Evolutionary conservation across 805 yeast genomes (phyloP).

Genomic region (Kluyveromyces lactis): DNA sequence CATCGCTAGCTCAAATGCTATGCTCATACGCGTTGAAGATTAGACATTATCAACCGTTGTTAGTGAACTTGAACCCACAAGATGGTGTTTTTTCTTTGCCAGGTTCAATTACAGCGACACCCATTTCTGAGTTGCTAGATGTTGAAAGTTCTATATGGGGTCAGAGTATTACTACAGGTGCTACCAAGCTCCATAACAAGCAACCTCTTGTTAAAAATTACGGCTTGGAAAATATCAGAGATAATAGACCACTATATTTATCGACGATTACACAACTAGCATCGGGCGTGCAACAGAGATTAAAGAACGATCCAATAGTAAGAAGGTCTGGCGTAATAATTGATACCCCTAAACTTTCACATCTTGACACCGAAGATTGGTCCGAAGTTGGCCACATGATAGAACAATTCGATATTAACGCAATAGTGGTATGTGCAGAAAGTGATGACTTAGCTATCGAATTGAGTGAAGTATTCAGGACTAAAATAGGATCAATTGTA

Average conservation of each 20-base stretch:
- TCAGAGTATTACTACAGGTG: slow-evolving; percentile 67
- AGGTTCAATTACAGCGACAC: slow-evolving; percentile 77
- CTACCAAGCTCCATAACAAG: slow-evolving; percentile 71
- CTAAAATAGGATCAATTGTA: slow-evolving; percentile 28
- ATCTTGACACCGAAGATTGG: slow-evolving; percentile 12
- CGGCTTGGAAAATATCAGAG: slow-evolving; percentile 56
- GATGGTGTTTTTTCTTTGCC: slow-evolving; percentile 69
- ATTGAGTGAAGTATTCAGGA: slow-evolving; percentile 15
- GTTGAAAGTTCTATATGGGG: slow-evolving; percentile 67
- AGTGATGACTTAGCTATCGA: slow-evolving; percentile 9
- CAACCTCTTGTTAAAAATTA: slow-evolving; percentile 79
- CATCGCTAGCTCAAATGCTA: slow-evolving; percentile 61
- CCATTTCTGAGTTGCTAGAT: slow-evolving; percentile 73
- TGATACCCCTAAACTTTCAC: slow-evolving; percentile 23
- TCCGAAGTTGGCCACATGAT: slow-evolving; percentile 14
- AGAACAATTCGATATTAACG: slow-evolving; percentile 16
- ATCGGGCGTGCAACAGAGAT: slow-evolving; percentile 31
- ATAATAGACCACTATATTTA: slow-evolving; percentile 45
- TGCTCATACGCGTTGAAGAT: slow-evolving; percentile 69
- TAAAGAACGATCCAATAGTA: slow-evolving; percentile 21
- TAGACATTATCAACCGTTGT: slow-evolving; percentile 53
- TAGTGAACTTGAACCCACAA: slow-evolving; percentile 72
- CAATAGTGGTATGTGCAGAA: slow-evolving; percentile 15
- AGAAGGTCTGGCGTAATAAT: slow-evolving; percentile 28
- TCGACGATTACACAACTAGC: slow-evolving; percentile 42